These are phyloP conservation scores for Globisporangium abappressorium DNA, from an alignment of 352 stramenopile genomes.

Conservation along the genomic window DNA sequence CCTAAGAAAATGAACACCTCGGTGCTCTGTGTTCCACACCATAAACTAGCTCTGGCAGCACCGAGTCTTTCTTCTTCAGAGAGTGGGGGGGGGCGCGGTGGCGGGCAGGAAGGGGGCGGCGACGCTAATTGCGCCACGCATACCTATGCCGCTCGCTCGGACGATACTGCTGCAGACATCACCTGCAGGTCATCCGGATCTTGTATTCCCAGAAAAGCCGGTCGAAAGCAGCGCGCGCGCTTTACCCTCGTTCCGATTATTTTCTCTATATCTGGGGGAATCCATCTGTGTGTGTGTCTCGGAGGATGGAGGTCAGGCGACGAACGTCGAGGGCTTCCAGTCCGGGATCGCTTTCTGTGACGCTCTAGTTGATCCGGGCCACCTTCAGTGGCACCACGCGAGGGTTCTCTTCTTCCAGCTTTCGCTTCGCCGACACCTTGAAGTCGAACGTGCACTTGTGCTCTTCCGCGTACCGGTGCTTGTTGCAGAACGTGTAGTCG, in stretches of 20 bases:
- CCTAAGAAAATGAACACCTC: constrained; percentile 10
- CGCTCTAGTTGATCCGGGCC: constrained; percentile 78
- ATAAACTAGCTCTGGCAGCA: constrained; percentile 3
- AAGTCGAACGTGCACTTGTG: constrained; percentile 89
- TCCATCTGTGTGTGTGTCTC: constrained; percentile 1
- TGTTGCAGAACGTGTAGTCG: constrained; percentile 88
- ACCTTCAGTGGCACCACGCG: constrained; percentile 78
- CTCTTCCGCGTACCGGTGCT: constrained; percentile 88
- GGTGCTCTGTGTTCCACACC: background rate
- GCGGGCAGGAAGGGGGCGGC: background rate
- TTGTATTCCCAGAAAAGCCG: constrained; percentile 11
- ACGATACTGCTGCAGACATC: constrained; percentile 17
- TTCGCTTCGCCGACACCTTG: constrained; percentile 75
- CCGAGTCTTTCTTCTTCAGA: constrained; percentile 6
- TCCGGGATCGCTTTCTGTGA: background rate
- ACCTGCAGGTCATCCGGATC: constrained; percentile 13
- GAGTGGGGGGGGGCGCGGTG: background rate
- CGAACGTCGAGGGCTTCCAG: background rate
- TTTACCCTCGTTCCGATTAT: background rate
- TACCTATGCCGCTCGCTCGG: background rate
- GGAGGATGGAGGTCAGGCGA: background rate
- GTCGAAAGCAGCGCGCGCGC: background rate
- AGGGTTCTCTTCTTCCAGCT: constrained; percentile 81
- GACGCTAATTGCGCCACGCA: background rate
- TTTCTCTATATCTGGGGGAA: constrained; percentile 8